These are phyloP conservation scores for Hymenoscyphus scutula DNA, from an alignment of 2,329 filamentous ascomycete species.

Conservation along the genomic window DNA sequence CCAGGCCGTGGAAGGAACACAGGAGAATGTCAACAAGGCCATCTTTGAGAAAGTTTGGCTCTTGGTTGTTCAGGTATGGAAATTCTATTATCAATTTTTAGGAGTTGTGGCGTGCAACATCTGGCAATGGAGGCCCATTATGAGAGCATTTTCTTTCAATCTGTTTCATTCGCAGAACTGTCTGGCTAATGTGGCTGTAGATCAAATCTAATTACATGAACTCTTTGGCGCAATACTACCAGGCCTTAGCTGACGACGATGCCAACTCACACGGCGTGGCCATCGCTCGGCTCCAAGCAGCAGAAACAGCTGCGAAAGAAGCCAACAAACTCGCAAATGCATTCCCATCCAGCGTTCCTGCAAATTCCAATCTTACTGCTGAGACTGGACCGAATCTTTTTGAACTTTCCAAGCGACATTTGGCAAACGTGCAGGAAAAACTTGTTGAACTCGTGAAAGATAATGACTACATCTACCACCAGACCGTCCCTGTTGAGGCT, in stretches of 20 bases:
- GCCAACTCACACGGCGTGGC: conserved; percentile 82
- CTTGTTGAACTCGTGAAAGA: conserved; percentile 77
- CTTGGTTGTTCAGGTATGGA: conserved; percentile 68
- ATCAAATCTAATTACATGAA: conserved; percentile 79
- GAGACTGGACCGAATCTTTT: conserved; percentile 72
- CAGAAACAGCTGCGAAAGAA: conserved; percentile 75
- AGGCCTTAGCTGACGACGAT: conserved; percentile 87
- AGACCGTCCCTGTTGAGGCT: conserved; percentile 82
- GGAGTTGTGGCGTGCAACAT: not conserved
- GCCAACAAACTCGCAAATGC: conserved; percentile 72
- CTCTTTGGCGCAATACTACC: conserved; percentile 89
- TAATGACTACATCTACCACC: conserved; percentile 98
- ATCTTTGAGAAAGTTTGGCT: conserved; percentile 96
- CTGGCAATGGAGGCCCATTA: not conserved
- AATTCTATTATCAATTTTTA: not conserved
- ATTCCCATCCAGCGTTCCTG: conserved; percentile 76
- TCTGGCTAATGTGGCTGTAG: conserved; percentile 39
- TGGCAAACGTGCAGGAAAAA: conserved; percentile 77
- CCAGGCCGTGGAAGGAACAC: conserved; percentile 84
- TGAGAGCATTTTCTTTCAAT: not conserved
- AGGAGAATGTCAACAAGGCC: conserved; percentile 86
- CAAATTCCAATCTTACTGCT: conserved; percentile 77
- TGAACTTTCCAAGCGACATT: conserved; percentile 83
- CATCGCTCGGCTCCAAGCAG: conserved; percentile 77
- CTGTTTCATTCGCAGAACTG: not conserved